Conservation (phyloP, 2,329 filamentous ascomycete species). For the Leptographium flavum region DNA sequence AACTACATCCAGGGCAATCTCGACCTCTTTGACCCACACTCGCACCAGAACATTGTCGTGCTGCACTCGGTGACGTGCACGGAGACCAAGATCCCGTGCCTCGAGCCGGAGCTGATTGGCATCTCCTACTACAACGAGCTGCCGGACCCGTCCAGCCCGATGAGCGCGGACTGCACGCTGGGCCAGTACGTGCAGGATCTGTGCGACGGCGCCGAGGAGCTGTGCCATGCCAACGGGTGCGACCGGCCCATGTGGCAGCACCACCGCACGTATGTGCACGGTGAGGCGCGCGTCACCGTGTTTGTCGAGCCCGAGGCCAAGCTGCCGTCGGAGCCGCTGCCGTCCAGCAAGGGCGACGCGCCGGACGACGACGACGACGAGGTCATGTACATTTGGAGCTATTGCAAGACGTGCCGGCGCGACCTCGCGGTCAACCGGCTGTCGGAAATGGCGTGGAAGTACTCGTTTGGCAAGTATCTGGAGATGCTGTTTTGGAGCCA, state of each 20-base stretch:
- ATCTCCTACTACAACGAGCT: constrained; percentile 92
- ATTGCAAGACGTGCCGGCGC: constrained; percentile 80
- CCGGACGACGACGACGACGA: constrained; percentile 25
- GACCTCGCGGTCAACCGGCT: constrained; percentile 83
- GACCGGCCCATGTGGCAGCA: constrained; percentile 83
- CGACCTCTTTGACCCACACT: constrained; percentile 85
- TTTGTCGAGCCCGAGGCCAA: constrained; percentile 56
- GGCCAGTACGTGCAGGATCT: constrained; percentile 93
- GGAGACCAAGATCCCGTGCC: constrained; percentile 81
- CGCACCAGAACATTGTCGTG: constrained; percentile 92
- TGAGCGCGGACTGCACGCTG: constrained; percentile 79
- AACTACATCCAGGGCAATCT: constrained; percentile 79
- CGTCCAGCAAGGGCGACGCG: constrained; percentile 17
- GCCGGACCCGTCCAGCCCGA: constrained; percentile 43
- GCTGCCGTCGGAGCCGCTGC: constrained; percentile 46
- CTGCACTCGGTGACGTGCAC: constrained; percentile 91
- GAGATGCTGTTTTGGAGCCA: constrained; percentile 94
- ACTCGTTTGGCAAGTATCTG: constrained; percentile 97
- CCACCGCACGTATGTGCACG: constrained; percentile 93
- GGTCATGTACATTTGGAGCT: constrained; percentile 94
- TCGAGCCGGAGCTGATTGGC: constrained; percentile 78
- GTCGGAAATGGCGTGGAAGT: constrained; percentile 93
- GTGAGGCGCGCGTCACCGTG: constrained; percentile 82
- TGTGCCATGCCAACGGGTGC: constrained; percentile 73
- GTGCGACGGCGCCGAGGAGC: constrained; percentile 59